These are phyloP conservation scores for Colletotrichum chrysophilum DNA, from an alignment of 2,329 filamentous ascomycete species.

Conservation along the genomic window DNA sequence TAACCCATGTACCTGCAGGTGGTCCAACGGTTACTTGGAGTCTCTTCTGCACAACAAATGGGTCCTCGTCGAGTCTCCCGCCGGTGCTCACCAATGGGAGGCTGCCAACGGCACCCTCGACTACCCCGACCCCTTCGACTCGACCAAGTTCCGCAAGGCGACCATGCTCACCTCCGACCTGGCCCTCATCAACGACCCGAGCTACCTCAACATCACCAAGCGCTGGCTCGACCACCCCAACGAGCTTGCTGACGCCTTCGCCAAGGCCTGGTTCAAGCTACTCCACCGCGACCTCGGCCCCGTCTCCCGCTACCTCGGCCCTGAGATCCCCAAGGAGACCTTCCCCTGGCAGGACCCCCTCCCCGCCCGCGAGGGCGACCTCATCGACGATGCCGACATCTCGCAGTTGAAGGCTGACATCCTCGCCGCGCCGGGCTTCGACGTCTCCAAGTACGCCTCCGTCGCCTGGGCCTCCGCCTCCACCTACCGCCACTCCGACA, in stretches of 20 bases:
- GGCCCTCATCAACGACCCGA: slow-evolving; percentile 72
- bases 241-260: slow-evolving; percentile 72
- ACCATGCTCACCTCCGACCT: slow-evolving; percentile 80
- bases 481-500: slow-evolving; percentile 77
- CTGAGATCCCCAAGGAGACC: slow-evolving; percentile 73
- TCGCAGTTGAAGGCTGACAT: slow-evolving; percentile 72
- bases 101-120: slow-evolving; percentile 71
- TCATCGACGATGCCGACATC: slow-evolving; percentile 68
- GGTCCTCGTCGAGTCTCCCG: slow-evolving; percentile 77
- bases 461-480: slow-evolving; percentile 74
- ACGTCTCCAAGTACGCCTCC: slow-evolving; percentile 65
- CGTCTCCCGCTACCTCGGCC: slow-evolving; percentile 72
- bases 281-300: slow-evolving; percentile 82
- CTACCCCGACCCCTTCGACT: slow-evolving; percentile 75
- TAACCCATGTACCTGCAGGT: slow-evolving; percentile 37
- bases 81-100: slow-evolving; percentile 78
- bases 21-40: slow-evolving; percentile 76
- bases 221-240: slow-evolving; percentile 73
- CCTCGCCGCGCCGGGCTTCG: slow-evolving; percentile 63
- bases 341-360: slow-evolving; percentile 80
- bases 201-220: slow-evolving; percentile 77
- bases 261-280: slow-evolving; percentile 83
- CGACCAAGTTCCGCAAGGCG: slow-evolving; percentile 75
- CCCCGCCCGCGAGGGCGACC: slow-evolving; percentile 60
- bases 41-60: slow-evolving; percentile 82